Evolutionary conservation across 352 stramenopile genomes (phyloP).

Genomic region (Globisporangium okanoganense): DNA sequence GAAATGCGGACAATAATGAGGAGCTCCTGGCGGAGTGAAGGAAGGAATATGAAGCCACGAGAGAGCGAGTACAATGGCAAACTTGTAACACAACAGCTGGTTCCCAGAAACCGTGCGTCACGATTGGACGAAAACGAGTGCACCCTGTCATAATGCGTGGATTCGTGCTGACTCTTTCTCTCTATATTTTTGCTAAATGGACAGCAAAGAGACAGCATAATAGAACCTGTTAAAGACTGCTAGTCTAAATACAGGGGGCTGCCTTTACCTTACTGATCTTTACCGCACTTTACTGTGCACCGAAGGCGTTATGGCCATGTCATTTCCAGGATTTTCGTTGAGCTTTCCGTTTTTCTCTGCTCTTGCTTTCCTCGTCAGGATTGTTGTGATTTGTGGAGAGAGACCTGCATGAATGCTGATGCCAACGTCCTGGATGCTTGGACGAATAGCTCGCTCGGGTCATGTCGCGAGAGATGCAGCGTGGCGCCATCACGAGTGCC

Average conservation of each 20-base stretch:
- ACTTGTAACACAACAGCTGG: neutral
- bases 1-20: neutral
- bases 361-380: neutral
- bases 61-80: neutral
- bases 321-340: conserved; percentile 1
- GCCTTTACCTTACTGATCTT: conserved; percentile 1
- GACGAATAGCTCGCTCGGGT: too few relatives aligned
- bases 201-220: neutral
- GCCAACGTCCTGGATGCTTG: neutral
- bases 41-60: neutral
- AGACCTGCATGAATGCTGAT: neutral
- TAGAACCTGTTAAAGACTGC: neutral
- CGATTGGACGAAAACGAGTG: neutral
- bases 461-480: conserved; percentile 5
- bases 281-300: neutral
- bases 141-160: neutral
- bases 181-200: neutral
- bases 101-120: neutral
- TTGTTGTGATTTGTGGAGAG: neutral
- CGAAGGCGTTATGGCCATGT: neutral
- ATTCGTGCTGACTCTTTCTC: neutral
- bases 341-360: neutral
- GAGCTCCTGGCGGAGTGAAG: neutral
- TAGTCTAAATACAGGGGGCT: neutral
- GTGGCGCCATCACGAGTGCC: neutral